phyloP scores from a whole-genome alignment of 2,329 filamentous ascomycete species.

The Colletotrichum chrysophilum region DNA sequence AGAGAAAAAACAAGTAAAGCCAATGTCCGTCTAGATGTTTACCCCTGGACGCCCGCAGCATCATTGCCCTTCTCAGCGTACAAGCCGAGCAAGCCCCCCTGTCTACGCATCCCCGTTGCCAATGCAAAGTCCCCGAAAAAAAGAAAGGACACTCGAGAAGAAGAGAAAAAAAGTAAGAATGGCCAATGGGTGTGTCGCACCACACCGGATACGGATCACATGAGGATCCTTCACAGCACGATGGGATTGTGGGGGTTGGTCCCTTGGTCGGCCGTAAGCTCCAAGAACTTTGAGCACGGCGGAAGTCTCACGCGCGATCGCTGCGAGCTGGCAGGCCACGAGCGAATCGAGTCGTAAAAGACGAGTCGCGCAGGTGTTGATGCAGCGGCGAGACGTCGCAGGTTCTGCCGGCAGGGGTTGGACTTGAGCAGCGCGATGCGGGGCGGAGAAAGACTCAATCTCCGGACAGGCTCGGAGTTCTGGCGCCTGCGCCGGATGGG shows the following conservation, averaged over 20 bases:
- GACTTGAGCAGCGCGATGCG: conserved; percentile 18
- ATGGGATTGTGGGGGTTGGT: neutral
- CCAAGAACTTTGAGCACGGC: conserved; percentile 15
- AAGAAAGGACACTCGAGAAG: neutral
- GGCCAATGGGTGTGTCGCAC: neutral
- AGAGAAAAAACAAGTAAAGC: neutral
- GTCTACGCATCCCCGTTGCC: neutral
- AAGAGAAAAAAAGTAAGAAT: neutral
- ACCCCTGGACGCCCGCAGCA: neutral
- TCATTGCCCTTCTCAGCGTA: neutral
- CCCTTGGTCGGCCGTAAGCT: neutral
- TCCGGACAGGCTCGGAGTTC: conserved; percentile 9
- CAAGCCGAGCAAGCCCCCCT: neutral
- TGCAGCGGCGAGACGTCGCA: conserved; percentile 4
- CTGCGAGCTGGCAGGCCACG: conserved; percentile 10
- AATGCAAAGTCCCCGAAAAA: neutral
- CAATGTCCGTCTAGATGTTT: neutral
- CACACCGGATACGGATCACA: neutral
- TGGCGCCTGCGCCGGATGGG: conserved; percentile 6
- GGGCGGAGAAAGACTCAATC: conserved; percentile 1
- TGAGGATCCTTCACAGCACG: neutral
- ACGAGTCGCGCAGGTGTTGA: neutral
- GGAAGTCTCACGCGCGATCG: conserved; percentile 5
- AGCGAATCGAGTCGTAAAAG: conserved; percentile 19
- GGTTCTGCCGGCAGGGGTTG: conserved; percentile 9